Percentiles rank a stretch among this genome's conserved stretches.
These are phyloP conservation scores for Dactylonectria estremocensis DNA, from an alignment of 2,329 filamentous ascomycete genomes.

Conservation along the genomic window DNA sequence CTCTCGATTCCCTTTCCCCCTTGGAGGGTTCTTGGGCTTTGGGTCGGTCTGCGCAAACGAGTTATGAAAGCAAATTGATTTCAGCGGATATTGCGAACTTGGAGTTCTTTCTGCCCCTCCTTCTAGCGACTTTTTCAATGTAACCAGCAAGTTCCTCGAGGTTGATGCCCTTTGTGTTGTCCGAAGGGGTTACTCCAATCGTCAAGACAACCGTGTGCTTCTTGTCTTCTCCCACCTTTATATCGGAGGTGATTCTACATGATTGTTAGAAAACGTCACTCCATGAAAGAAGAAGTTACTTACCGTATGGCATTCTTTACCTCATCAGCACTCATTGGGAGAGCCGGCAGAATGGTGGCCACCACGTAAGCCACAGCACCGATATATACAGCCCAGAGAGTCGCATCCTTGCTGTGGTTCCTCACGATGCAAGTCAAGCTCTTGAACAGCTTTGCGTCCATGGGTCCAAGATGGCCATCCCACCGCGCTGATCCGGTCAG, in stretches of 20 bases:
- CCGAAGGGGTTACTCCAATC: constrained; percentile 52
- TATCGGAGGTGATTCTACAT: constrained; percentile 51
- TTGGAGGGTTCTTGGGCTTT: constrained; percentile 32
- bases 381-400: constrained; percentile 69
- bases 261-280: constrained; percentile 35
- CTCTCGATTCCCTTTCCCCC: constrained; percentile 17
- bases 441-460: constrained; percentile 61
- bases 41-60: constrained; percentile 33
- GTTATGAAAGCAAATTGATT: constrained; percentile 47
- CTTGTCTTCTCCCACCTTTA: constrained; percentile 51
- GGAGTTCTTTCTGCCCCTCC: constrained; percentile 49
- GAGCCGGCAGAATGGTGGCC: constrained; percentile 58
- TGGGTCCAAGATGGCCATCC: constrained; percentile 71
- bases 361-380: constrained; percentile 64
- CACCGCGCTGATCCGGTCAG: constrained; percentile 82
- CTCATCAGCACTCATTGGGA: constrained; percentile 55
- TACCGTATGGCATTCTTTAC: constrained; percentile 59
- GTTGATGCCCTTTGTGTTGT: constrained; percentile 49
- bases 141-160: constrained; percentile 52
- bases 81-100: constrained; percentile 53
- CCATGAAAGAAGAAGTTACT: constrained; percentile 39
- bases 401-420: constrained; percentile 54
- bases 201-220: constrained; percentile 55
- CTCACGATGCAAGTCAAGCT: constrained; percentile 61
- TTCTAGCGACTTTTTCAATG: constrained; percentile 55